These are phyloP conservation scores for Tribonema minus DNA, from an alignment of 108 stramenopile species.

Conservation along the genomic window DNA sequence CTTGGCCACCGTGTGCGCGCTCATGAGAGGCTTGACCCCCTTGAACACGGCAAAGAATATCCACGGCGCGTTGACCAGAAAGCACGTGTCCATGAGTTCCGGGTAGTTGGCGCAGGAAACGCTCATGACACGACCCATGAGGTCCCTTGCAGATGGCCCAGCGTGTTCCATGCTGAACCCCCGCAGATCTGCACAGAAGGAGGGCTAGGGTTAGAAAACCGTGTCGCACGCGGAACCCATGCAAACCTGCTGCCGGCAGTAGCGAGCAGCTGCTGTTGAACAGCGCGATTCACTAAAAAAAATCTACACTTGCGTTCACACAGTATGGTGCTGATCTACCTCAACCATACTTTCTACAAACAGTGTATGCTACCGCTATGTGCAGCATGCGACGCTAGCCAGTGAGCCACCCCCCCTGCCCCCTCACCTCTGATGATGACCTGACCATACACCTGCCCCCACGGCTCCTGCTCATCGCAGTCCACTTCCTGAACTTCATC, in stretches of 20 bases:
- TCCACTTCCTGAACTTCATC: background rate
- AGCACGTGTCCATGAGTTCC: slow-evolving; percentile 32
- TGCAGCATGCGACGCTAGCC: too few species aligned
- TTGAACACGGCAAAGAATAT: slow-evolving; percentile 40
- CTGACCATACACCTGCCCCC: slow-evolving; percentile 20
- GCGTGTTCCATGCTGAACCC: slow-evolving; percentile 44
- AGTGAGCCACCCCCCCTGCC: too few species aligned
- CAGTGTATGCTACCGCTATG: too few species aligned
- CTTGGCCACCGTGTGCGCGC: slow-evolving; percentile 11
- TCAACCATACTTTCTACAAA: too few species aligned
- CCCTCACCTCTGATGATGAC: slow-evolving; percentile 19
- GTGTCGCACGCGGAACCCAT: too few species aligned
- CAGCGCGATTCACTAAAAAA: too few species aligned
- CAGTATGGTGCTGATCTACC: too few species aligned
- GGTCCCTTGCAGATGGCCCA: slow-evolving; percentile 8
- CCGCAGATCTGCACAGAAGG: slow-evolving; percentile 13
- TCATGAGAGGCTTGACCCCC: slow-evolving; percentile 10
- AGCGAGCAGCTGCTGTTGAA: too few species aligned
- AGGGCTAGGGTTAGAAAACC: too few species aligned
- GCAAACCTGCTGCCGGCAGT: too few species aligned
- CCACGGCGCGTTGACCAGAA: slow-evolving; percentile 42
- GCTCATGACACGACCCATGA: slow-evolving; percentile 20
- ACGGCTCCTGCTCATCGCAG: slow-evolving; percentile 6
- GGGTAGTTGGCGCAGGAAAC: slow-evolving; percentile 34
- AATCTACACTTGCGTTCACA: too few species aligned